phyloP scores from a whole-genome alignment of 306 rosid species.

The Hylodesmum podocarpum region DNA sequence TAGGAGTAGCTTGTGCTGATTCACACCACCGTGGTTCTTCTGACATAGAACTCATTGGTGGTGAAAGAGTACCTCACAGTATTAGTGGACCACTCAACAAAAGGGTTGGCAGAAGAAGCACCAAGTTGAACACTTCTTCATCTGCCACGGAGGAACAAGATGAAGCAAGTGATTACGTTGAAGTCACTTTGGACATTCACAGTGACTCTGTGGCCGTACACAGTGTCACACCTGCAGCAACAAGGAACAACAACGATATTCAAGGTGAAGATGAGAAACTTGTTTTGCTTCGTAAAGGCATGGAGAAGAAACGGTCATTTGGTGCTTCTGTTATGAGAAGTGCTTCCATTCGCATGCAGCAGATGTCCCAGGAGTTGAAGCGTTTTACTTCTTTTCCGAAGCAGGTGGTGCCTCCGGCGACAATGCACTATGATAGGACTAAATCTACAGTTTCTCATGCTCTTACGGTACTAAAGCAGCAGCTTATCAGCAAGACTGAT shows the following conservation, averaged over 20 bases:
- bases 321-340: conserved; percentile 38
- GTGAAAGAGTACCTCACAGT: conserved; percentile 24
- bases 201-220: conserved; percentile 49
- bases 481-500: conserved; percentile 40
- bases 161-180: conserved; percentile 38
- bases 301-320: conserved; percentile 50
- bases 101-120: conserved; percentile 36
- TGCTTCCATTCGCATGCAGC: conserved; percentile 46
- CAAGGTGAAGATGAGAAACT: conserved; percentile 33
- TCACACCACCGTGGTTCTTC: conserved; percentile 24
- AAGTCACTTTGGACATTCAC: conserved; percentile 49
- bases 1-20: conserved; percentile 22
- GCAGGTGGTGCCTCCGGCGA: conserved; percentile 1
- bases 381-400: conserved; percentile 44
- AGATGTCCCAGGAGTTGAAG: conserved; percentile 57
- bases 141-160: conserved; percentile 9
- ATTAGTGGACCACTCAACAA: conserved; percentile 43
- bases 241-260: neutral
- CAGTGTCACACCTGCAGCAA: conserved; percentile 36
- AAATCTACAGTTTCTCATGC: conserved; percentile 51
- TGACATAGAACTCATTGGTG: conserved; percentile 41
- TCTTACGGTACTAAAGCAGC: conserved; percentile 51
- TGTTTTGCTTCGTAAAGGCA: conserved; percentile 32
- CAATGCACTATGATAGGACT: conserved; percentile 36
- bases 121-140: conserved; percentile 24